Evolutionary conservation across 169 alveolate species (phyloP).

Genomic region (Amoebophrya sp.): DNA sequence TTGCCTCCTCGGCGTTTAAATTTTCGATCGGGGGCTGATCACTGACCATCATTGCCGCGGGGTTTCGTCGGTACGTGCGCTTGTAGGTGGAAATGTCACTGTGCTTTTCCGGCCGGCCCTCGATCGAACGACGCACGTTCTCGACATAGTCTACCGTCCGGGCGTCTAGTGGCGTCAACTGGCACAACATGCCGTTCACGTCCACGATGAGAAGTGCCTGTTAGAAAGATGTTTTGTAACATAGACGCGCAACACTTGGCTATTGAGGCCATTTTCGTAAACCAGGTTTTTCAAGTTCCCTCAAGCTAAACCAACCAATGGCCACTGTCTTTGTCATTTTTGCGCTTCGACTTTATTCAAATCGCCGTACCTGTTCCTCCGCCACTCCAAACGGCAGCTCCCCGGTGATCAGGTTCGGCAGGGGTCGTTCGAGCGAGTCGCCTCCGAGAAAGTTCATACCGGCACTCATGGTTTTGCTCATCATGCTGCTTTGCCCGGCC

Average conservation of each 20-base stretch:
- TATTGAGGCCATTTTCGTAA: no score
- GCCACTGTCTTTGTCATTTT: no score
- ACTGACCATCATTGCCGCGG: neutral
- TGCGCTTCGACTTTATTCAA: no score
- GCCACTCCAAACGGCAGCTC: neutral
- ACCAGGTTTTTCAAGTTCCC: no score
- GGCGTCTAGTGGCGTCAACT: neutral
- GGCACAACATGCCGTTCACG: slow-evolving; percentile 2
- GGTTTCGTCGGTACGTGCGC: neutral
- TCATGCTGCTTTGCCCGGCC: neutral
- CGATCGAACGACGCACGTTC: neutral
- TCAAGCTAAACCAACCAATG: no score
- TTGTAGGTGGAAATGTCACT: neutral
- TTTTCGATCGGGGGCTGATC: neutral
- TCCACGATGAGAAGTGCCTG: slow-evolving; percentile 11
- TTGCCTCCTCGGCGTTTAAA: neutral
- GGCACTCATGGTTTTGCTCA: neutral
- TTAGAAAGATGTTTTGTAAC: no score
- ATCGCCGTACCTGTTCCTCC: slow-evolving; percentile 13
- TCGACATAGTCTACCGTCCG: neutral
- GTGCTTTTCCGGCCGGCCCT: neutral
- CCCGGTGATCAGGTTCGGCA: neutral
- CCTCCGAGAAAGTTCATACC: neutral
- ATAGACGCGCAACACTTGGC: no score
- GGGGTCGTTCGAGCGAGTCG: neutral